Base-by-base conservation (phyloP, 305 asterid species). In the Fraxinus baroniana region DNA sequence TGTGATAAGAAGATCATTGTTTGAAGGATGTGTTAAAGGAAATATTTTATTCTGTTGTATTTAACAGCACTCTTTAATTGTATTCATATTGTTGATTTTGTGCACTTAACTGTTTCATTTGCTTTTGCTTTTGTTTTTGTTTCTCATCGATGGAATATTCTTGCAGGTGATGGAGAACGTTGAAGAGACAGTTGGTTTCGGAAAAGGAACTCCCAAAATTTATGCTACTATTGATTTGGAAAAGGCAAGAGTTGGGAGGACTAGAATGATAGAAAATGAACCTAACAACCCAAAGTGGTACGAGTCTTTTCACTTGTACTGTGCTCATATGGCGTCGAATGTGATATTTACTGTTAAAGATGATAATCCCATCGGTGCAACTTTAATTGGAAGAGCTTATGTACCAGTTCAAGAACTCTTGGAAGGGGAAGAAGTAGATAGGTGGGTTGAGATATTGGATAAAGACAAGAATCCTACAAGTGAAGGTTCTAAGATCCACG, bases 251-350 rank as follows among this genome's bases (percentile, higher is more conserved):
- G 98, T 91, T 36, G 97, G 97, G 13, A 78, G 98, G 37, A 95
- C 98, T 2, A 86, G 92, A 77, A 71, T 88, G 75, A 80, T 94
- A n/a, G 84, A 88, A 44, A 71, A 88, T 10, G 94, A 89, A 55
- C 84, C 92, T 15, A 83, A 81, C 62, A 91, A 84, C 49, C 98
- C 96, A 1, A 90, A 87, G 75, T 94, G 98, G 98, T 80, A 86
- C 0, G 97, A 94, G 86, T 92, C 97, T 3, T 94, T 94, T 79
- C 98, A 94, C 89, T 88, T 93, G 17, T 94, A 94, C 87, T 91
- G 97, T 64, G 98, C 98, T 1, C 98, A 93, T 46, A 46, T 46
- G 55, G 55, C 55, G 5, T 46, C 55, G 5, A 46, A 46, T 12
- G 55, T 46, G 55, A 82, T 94, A 79, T 93, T 94, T 93, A 93